phyloP scores from a whole-genome alignment of 208 protist genomes.

The Acanthamoeba divionensis region DNA sequence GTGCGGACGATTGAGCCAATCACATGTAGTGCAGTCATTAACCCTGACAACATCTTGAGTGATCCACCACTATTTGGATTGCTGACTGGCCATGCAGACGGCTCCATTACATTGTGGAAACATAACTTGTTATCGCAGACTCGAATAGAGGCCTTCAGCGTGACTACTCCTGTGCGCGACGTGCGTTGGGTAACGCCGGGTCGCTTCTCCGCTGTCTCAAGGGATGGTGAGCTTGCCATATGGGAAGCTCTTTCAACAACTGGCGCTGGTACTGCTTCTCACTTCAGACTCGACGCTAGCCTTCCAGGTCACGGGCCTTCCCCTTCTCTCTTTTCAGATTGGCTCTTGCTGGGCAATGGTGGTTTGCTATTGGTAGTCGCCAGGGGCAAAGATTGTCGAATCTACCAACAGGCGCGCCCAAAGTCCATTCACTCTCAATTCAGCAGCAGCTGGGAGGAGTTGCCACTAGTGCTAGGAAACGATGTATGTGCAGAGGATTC shows the following conservation, averaged over 20 bases:
- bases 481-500: not conserved
- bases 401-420: not conserved
- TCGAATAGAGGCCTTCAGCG: too few species aligned
- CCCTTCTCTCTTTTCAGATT: not conserved
- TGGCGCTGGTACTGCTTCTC: not conserved
- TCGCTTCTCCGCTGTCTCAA: not conserved
- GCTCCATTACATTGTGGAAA: slow-evolving; percentile 11
- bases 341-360: not conserved
- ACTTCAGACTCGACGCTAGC: not conserved
- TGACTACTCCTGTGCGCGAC: too few species aligned
- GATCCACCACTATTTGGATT: not conserved
- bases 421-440: slow-evolving; percentile 3
- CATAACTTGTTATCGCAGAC: not conserved
- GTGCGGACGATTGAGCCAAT: too few species aligned
- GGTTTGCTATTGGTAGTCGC: not conserved
- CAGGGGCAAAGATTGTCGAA: not conserved
- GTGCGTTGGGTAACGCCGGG: too few species aligned
- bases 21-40: too few species aligned
- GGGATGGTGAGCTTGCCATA: not conserved
- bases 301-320: not conserved
- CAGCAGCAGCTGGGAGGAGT: slow-evolving; percentile 3
- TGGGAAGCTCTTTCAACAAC: not conserved
- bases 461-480: not conserved
- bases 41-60: too few species aligned
- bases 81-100: slow-evolving; percentile 11